Evolutionary conservation across 106 monocot genomes (phyloP).

Genomic region (Acanthochlamys bracteata): DNA sequence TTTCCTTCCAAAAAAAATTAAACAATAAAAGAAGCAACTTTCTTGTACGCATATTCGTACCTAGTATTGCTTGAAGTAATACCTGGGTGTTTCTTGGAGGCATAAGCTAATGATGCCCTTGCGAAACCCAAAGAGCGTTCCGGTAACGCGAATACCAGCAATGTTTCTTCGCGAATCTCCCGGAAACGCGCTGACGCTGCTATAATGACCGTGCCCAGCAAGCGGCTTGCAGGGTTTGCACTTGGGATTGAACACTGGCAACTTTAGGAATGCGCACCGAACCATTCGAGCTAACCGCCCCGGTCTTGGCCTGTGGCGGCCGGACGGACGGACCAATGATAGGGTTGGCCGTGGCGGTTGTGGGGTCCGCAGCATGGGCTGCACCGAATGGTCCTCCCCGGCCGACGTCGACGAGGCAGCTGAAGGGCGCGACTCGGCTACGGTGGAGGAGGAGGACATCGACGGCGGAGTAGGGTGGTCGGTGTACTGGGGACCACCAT

Average conservation of each 20-base stretch:
- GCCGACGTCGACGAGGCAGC: neutral
- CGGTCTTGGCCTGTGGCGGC: neutral
- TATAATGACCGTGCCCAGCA: neutral
- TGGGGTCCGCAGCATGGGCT: constrained; percentile 4
- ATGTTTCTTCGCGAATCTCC: constrained; percentile 2
- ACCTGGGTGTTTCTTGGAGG: constrained; percentile 21
- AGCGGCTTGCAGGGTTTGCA: constrained; percentile 6
- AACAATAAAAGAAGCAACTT: no score
- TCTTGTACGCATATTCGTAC: no score
- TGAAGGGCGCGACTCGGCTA: neutral
- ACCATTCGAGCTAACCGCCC: constrained; percentile 8
- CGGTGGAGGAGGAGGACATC: neutral
- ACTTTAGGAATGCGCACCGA: constrained; percentile 22
- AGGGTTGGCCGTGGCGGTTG: neutral
- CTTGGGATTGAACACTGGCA: constrained; percentile 15
- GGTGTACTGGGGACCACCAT: neutral
- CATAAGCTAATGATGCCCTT: constrained; percentile 33
- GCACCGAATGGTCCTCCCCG: neutral
- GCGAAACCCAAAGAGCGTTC: constrained; percentile 51
- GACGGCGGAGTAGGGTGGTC: neutral
- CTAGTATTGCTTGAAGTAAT: no score
- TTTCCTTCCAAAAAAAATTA: no score
- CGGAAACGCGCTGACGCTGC: neutral
- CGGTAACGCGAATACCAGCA: constrained; percentile 12
- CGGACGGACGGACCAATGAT: constrained; percentile 7